These are phyloP conservation scores for Sclerotinia sclerotiorum DNA, from an alignment of 2,329 filamentous ascomycete genomes.

Conservation along the genomic window DNA sequence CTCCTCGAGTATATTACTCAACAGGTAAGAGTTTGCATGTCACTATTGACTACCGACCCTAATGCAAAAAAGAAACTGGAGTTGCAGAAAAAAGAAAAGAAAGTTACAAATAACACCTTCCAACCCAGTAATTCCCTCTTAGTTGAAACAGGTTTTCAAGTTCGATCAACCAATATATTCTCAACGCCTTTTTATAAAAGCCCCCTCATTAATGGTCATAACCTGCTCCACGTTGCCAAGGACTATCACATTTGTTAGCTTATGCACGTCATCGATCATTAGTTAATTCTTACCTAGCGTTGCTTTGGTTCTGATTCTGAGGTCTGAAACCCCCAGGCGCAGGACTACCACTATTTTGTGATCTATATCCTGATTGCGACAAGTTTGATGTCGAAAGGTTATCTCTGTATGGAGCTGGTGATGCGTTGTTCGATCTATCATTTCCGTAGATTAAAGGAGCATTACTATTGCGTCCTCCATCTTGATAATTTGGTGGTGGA, in stretches of 20 bases:
- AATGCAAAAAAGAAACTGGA: constrained; percentile 16
- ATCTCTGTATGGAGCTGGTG: constrained; percentile 38
- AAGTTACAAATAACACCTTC: constrained; percentile 38
- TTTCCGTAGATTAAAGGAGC: constrained; percentile 31
- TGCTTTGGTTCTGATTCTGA: constrained; percentile 42
- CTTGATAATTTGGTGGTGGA: constrained; percentile 39
- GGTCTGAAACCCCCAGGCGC: constrained; percentile 41
- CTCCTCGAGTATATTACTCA: constrained; percentile 8
- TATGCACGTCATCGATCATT: not conserved
- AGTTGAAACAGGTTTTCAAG: constrained; percentile 24
- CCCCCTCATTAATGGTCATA: constrained; percentile 50
- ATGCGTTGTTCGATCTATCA: constrained; percentile 25
- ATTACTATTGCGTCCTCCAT: constrained; percentile 32
- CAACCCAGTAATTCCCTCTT: constrained; percentile 12
- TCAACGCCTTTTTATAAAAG: constrained; percentile 36
- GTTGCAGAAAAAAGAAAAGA: constrained; percentile 20
- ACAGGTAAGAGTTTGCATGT: constrained; percentile 2
- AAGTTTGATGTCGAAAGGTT: constrained; percentile 41
- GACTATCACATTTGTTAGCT: constrained; percentile 43
- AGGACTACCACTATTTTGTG: constrained; percentile 46
- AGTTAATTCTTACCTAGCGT: constrained; percentile 46
- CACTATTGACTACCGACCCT: constrained; percentile 14
- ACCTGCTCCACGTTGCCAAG: constrained; percentile 57
- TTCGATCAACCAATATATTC: constrained; percentile 28
- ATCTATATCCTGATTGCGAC: constrained; percentile 40